These are phyloP conservation scores for Verticillium dahliae DNA, from an alignment of 2,329 filamentous ascomycete species.

Conservation along the genomic window DNA sequence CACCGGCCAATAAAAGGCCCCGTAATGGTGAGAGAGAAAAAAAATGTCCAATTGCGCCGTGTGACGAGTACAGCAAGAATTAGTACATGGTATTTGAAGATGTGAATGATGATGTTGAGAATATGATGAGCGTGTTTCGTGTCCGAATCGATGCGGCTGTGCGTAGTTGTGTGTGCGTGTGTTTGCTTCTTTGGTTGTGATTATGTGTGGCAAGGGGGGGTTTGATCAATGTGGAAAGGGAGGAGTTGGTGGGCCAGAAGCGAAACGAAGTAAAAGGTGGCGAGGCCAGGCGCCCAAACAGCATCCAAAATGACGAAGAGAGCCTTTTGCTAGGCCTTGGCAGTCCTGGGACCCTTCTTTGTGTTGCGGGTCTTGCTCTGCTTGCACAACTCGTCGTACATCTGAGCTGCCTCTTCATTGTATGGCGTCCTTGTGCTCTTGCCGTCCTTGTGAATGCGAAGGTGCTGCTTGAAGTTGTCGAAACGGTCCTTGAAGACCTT, in stretches of 20 bases:
- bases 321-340: not conserved
- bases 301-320: not conserved
- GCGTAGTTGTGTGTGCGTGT: not conserved
- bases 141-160: not conserved
- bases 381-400: constrained; percentile 13
- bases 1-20: not conserved
- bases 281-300: not conserved
- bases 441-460: constrained; percentile 14
- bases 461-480: constrained; percentile 15
- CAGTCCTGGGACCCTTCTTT: not conserved
- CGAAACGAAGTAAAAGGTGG: not conserved
- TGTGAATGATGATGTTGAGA: not conserved
- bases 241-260: not conserved
- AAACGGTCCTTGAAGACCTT: constrained; percentile 14
- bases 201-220: not conserved
- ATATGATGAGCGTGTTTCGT: not conserved
- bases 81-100: constrained; percentile 1
- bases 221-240: not conserved
- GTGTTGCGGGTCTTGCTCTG: constrained; percentile 13
- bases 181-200: not conserved
- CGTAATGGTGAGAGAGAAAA: not conserved
- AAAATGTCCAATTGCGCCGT: not conserved
- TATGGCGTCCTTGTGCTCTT: constrained; percentile 13
- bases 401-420: constrained; percentile 11
- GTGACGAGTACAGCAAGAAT: not conserved